These are phyloP conservation scores for Saksenaea vasiformis DNA, from an alignment of 371 early-diverging fungal species.

Conservation along the genomic window DNA sequence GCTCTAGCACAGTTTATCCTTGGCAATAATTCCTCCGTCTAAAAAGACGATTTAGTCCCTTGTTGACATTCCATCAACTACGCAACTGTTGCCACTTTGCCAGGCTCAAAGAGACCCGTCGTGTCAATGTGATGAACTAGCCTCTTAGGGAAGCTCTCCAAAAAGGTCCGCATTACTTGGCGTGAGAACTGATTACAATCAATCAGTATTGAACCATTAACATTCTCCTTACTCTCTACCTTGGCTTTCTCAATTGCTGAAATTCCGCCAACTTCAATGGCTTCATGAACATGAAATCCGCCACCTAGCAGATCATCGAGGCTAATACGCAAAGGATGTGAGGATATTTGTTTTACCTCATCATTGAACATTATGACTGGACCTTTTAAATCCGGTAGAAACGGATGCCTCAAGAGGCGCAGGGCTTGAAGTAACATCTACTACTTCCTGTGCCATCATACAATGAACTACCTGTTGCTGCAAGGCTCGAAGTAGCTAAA, in stretches of 20 bases:
- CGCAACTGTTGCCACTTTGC: constrained; percentile 1
- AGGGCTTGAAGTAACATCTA: not conserved
- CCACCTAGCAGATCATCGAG: not conserved
- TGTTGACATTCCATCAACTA: not conserved
- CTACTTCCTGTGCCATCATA: not conserved
- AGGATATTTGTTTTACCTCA: not conserved
- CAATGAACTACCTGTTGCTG: not conserved
- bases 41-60: not conserved
- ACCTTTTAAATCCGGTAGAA: not conserved
- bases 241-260: not conserved
- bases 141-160: not conserved
- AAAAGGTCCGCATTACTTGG: not conserved
- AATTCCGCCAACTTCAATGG: not conserved
- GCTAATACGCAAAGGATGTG: not conserved
- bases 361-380: not conserved
- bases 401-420: not conserved
- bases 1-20: not conserved
- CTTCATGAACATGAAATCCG: not conserved
- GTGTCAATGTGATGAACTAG: not conserved
- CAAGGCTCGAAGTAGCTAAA: not conserved
- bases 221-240: not conserved
- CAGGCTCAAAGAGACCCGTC: not conserved
- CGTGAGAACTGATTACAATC: not conserved
- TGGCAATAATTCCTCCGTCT: not conserved
- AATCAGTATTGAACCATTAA: not conserved